A percentile compares a stretch with the other conserved stretches of the same genome.
Conservation (phyloP, 2,329 filamentous ascomycete genomes). For the Neophaeococcomyces mojaviensis region DNA sequence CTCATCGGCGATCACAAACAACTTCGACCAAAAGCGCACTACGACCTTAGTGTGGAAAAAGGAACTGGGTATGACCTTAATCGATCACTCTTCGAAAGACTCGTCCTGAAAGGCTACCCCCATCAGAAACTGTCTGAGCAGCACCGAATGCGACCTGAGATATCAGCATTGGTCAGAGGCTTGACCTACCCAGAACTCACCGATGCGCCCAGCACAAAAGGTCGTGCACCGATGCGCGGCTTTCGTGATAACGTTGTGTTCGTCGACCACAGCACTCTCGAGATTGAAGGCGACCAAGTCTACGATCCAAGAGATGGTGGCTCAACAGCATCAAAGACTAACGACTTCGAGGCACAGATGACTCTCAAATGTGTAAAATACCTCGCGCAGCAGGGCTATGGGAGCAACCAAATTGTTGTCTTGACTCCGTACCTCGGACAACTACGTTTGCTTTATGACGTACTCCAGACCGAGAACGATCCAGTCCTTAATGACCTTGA, state of each 20-base stretch:
- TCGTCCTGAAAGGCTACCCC: conserved; percentile 49
- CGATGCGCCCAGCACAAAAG: conserved; percentile 46
- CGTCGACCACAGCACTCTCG: conserved; percentile 53
- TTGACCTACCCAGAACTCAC: conserved; percentile 56
- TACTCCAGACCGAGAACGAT: conserved; percentile 51
- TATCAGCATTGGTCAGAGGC: conserved; percentile 51
- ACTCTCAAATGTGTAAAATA: conserved; percentile 59
- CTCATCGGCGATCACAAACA: conserved; percentile 70
- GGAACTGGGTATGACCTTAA: conserved; percentile 62
- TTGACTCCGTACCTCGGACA: conserved; percentile 68
- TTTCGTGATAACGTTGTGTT: conserved; percentile 57
- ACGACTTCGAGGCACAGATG: conserved; percentile 59
- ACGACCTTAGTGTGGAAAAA: conserved; percentile 51
- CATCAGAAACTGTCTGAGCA: conserved; percentile 53
- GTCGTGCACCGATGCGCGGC: conserved; percentile 46
- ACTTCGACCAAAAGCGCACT: conserved; percentile 60
- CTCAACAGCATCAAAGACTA: conserved; percentile 50
- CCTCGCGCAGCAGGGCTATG: conserved; percentile 64
- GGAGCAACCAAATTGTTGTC: conserved; percentile 57
- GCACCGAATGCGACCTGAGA: conserved; percentile 62
- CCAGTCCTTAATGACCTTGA: conserved; percentile 63
- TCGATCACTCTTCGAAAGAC: conserved; percentile 60
- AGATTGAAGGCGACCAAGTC: conserved; percentile 39
- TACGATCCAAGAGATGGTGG: conserved; percentile 46
- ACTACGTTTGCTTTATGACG: conserved; percentile 49